Evolutionary conservation across 1,284 basidiomycete genomes (phyloP).

Genomic region (Gomphus bonarii): DNA sequence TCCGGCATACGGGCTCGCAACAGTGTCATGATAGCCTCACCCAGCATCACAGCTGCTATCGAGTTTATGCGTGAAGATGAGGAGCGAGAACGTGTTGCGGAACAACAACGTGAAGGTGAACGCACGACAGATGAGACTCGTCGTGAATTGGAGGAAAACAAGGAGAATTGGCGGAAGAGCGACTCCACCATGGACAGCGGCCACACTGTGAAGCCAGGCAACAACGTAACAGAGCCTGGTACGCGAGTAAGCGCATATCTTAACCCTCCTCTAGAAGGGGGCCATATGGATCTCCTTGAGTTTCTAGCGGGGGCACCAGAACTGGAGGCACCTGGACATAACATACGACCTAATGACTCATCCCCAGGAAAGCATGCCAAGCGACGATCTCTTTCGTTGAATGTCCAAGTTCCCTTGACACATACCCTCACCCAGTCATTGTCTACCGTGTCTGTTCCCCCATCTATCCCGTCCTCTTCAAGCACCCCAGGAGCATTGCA

Average conservation of each 20-base stretch:
- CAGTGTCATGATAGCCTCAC: constrained; percentile 23
- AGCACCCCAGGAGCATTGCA: background rate
- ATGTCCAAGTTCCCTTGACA: background rate
- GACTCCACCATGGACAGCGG: constrained; percentile 62
- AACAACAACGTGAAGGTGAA: constrained; percentile 13
- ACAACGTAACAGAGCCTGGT: constrained; percentile 32
- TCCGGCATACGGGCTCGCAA: constrained; percentile 14
- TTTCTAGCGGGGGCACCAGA: background rate
- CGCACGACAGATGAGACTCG: constrained; percentile 9
- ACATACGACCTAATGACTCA: background rate
- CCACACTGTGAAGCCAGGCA: constrained; percentile 49
- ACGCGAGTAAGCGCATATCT: constrained; percentile 59
- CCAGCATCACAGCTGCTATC: constrained; percentile 24
- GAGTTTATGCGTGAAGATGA: constrained; percentile 25
- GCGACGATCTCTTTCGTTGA: constrained; percentile 8
- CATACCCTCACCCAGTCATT: constrained; percentile 1
- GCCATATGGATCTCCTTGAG: constrained; percentile 1
- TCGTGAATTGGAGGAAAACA: constrained; percentile 23
- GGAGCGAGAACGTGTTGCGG: background rate
- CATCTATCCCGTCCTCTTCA: background rate
- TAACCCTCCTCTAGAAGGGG: constrained; percentile 14
- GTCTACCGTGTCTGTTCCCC: background rate
- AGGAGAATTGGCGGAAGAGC: constrained; percentile 62
- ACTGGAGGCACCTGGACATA: background rate
- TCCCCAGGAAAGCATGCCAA: background rate